phyloP scores from a whole-genome alignment of 1,284 basidiomycete species.

The Cutaneotrichosporon cutaneum region DNA sequence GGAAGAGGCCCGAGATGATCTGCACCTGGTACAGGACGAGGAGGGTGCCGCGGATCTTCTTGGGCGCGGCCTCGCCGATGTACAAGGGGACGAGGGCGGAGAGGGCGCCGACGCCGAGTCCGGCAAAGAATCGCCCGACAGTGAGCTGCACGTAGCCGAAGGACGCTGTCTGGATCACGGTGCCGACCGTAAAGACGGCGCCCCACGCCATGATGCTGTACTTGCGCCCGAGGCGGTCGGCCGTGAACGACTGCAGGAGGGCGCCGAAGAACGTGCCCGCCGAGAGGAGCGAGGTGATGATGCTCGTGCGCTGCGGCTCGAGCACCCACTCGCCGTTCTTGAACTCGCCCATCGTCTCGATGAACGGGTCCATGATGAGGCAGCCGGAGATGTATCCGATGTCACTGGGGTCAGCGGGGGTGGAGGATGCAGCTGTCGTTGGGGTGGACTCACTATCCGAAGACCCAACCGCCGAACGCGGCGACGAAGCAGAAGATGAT shows the following conservation, averaged over 20 bases:
- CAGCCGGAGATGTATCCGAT: conserved; percentile 57
- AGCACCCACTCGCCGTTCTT: conserved; percentile 59
- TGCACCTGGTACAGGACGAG: conserved; percentile 74
- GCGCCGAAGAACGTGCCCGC: conserved; percentile 26
- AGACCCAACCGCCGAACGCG: conserved; percentile 32
- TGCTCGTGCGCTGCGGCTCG: conserved; percentile 60
- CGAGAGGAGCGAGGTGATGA: conserved; percentile 23
- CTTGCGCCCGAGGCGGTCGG: conserved; percentile 68
- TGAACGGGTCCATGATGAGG: conserved; percentile 60
- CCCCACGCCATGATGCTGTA: conserved; percentile 74
- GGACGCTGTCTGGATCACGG: conserved; percentile 68
- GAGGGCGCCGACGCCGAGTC: conserved; percentile 68
- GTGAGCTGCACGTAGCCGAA: conserved; percentile 67
- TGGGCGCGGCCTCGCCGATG: conserved; percentile 75
- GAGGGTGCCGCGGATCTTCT: conserved; percentile 68
- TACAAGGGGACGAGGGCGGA: conserved; percentile 77
- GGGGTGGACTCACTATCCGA: conserved; percentile 31
- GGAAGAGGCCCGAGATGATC: conserved; percentile 63
- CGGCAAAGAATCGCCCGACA: conserved; percentile 55
- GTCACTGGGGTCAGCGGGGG: conserved; percentile 6
- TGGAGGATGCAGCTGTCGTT: too few relatives aligned
- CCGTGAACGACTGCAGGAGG: conserved; percentile 60
- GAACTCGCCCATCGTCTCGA: conserved; percentile 63
- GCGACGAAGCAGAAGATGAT: conserved; percentile 7
- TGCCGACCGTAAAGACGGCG: conserved; percentile 64